These are phyloP conservation scores for Gracilariopsis chorda DNA, from an alignment of 23 red algal species.

Conservation along the genomic window DNA sequence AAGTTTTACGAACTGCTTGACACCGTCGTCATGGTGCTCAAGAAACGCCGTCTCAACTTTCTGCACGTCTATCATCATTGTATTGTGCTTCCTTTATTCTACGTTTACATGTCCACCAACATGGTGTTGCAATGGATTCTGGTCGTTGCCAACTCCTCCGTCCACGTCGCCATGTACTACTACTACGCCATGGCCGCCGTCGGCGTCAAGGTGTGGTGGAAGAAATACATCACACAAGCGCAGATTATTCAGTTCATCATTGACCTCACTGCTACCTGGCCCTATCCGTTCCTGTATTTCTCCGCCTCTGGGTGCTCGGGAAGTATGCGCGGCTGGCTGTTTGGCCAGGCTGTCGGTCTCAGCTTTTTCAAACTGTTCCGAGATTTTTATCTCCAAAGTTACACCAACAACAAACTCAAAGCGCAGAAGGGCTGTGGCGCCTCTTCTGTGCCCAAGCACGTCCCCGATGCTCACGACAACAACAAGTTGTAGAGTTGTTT, in stretches of 20 bases:
- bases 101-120: slow-evolving; percentile 86
- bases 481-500: background rate
- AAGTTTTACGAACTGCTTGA: slow-evolving; percentile 99
- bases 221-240: slow-evolving; percentile 91
- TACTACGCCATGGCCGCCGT: slow-evolving; percentile 91
- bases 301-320: slow-evolving; percentile 81
- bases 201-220: slow-evolving; percentile 96
- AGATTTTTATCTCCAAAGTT: slow-evolving; percentile 91
- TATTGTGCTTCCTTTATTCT: slow-evolving; percentile 90
- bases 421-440: background rate
- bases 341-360: slow-evolving; percentile 93
- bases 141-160: slow-evolving; percentile 88
- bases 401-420: slow-evolving; percentile 50
- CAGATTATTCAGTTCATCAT: slow-evolving; percentile 99
- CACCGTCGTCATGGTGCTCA: slow-evolving; percentile 95
- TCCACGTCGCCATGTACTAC: slow-evolving; percentile 99
- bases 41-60: slow-evolving; percentile 92
- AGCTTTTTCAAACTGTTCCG: slow-evolving; percentile 94
- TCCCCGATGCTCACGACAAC: background rate
- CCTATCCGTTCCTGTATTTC: slow-evolving; percentile 86
- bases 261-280: slow-evolving; percentile 88
- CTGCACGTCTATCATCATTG: slow-evolving; percentile 99
- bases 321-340: slow-evolving; percentile 90
- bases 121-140: slow-evolving; percentile 97
- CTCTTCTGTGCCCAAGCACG: background rate